A percentile compares a stretch with the other conserved stretches of the same genome.
phyloP scores from a whole-genome alignment of 192 early-diverging fungal genomes.

The Entrophospora sp. region DNA sequence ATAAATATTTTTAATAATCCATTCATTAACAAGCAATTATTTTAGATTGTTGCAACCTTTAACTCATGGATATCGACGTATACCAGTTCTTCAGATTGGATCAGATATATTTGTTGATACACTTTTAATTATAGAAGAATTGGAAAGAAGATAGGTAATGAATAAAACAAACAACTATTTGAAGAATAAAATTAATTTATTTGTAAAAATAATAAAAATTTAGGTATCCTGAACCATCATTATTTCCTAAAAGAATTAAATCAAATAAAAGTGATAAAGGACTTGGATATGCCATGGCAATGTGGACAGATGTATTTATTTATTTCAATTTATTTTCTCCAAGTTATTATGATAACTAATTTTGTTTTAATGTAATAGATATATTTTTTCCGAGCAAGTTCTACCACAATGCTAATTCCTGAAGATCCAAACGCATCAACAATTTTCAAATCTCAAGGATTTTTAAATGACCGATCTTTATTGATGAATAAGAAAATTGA shows the following conservation, averaged over 20 bases:
- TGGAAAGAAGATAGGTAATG: constrained; percentile 26
- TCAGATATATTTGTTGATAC: constrained; percentile 37
- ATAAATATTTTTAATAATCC: not conserved
- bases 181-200: no score
- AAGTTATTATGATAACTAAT: not conserved
- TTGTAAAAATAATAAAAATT: not conserved
- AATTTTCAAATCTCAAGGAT: constrained; percentile 18
- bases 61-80: constrained; percentile 36
- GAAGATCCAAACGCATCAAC: constrained; percentile 6
- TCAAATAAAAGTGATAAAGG: constrained; percentile 17
- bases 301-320: constrained; percentile 29
- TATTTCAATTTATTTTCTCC: not conserved
- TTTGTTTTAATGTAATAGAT: not conserved
- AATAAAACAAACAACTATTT: no score
- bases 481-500: constrained; percentile 19
- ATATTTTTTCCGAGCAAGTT: not conserved
- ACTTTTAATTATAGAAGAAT: constrained; percentile 26
- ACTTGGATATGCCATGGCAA: constrained; percentile 7
- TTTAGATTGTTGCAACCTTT: constrained; percentile 27
- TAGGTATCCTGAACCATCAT: constrained; percentile 15
- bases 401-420: not conserved
- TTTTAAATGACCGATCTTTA: constrained; percentile 22
- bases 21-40: not conserved
- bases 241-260: constrained; percentile 15
- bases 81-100: constrained; percentile 41